Evolutionary conservation across 805 yeast species (phyloP).

Genomic region (Ascoidea asiatica): DNA sequence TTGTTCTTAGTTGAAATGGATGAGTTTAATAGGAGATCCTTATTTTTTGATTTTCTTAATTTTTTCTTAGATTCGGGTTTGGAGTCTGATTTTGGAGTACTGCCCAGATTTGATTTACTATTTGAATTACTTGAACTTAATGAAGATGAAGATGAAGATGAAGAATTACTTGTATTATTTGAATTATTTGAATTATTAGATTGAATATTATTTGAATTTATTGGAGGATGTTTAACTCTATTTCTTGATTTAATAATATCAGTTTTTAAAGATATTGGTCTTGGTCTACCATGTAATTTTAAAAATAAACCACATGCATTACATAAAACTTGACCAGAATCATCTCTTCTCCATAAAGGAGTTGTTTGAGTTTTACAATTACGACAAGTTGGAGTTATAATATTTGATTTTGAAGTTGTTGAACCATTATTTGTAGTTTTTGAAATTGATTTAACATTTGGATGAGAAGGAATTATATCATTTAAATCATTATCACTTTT

Average conservation of each 20-base stretch:
- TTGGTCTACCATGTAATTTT: slow-evolving; percentile 82
- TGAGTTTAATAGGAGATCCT: neutral
- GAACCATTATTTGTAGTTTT: slow-evolving; percentile 43
- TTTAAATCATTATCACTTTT: too few species aligned
- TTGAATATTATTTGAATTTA: too few species aligned
- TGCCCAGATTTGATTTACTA: slow-evolving; percentile 1
- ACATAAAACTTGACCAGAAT: slow-evolving; percentile 78
- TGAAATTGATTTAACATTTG: slow-evolving; percentile 49
- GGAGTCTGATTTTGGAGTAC: too few species aligned
- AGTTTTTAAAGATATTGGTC: slow-evolving; percentile 85
- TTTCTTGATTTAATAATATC: slow-evolving; percentile 88
- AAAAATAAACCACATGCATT: slow-evolving; percentile 89
- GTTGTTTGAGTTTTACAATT: slow-evolving; percentile 90
- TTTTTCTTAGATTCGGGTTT: too few species aligned
- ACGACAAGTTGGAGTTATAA: slow-evolving; percentile 62
- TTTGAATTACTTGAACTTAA: neutral
- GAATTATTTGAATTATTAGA: neutral
- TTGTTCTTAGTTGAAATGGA: slow-evolving; percentile 6
- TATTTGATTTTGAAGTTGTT: slow-evolving; percentile 50
- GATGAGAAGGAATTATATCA: slow-evolving; percentile 27
- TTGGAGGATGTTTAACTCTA: slow-evolving; percentile 44
- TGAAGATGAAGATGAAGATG: neutral
- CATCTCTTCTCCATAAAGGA: slow-evolving; percentile 92
- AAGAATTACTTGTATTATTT: neutral
- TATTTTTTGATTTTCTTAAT: neutral